Conservation (phyloP, 768 basidiomycete genomes). For the Dacryopinax primogenitus region DNA sequence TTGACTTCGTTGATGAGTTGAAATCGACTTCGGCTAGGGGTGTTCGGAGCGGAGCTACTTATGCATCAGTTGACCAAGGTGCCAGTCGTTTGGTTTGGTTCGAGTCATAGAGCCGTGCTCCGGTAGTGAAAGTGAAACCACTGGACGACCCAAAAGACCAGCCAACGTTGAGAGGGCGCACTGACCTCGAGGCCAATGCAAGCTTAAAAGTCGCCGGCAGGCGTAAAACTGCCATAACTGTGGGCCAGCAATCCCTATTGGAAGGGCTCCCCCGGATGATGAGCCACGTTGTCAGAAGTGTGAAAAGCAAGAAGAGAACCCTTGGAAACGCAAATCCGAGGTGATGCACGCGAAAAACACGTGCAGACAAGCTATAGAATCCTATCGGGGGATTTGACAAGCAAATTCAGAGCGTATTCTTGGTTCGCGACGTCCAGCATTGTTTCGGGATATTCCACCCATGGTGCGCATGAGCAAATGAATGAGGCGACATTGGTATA, state of each 20-base stretch:
- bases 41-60: not conserved
- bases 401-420: not conserved
- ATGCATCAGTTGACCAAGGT: not conserved
- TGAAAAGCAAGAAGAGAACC: constrained; percentile 2
- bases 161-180: constrained; percentile 2
- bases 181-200: not conserved
- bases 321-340: not conserved
- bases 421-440: no score
- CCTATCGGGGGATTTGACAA: not conserved
- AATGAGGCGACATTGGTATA: no score
- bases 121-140: not conserved
- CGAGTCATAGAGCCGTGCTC: not conserved
- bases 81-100: not conserved
- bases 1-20: no score
- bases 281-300: not conserved
- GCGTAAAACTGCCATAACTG: not conserved
- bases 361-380: constrained; percentile 1
- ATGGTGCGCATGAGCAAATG: no score
- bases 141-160: not conserved
- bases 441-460: no score
- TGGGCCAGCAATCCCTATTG: constrained; percentile 4
- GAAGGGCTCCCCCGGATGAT: not conserved
- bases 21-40: no score
- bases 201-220: constrained; percentile 1
- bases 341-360: not conserved